Evolutionary conservation across 2,329 filamentous ascomycete genomes (phyloP), one percentile per base, ranked within the genome.

Genomic region (Fusarium irregulare): DNA sequence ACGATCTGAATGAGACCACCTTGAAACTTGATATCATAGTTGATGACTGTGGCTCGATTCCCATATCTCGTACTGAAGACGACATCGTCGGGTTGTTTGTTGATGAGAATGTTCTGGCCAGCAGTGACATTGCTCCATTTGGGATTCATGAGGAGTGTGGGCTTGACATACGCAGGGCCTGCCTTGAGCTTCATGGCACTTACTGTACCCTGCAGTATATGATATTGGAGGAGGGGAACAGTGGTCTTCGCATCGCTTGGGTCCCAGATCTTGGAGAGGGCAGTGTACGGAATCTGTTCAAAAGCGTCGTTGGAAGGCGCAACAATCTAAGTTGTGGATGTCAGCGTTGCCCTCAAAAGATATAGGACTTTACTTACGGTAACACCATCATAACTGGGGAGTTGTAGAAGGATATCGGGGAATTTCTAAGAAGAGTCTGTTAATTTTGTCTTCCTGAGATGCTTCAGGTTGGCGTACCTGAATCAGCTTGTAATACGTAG

Each of bases 281-380:
- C 80, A n/a, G 83, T 85, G 67, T 83, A 86, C 12, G 83, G 82
- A 53, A 89, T 86, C 55, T 83, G 81, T 20, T 84, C 80, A 78
- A 90, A 89, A 18, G 88, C 88, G 4, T 81, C 80, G 71, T 89
- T 87, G 63, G 81, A 85, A 11, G 89, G 89, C 0, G 85, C 88
- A 68, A 89, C 85, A 68, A 90, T 82, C 79, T 80, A 21, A 20
- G 18, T 37, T 10, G 12, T 20, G 16, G 16, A 10, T 12, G 40
- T 73, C n/a, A 57, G 53, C 25, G 18, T 37, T 20, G 7, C 40
- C 40, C 16, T 5, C n/a, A 9, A 6, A 44, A 18, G 25, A 11
- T 11, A 20, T 21, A 34, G 12, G 14, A 23, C 7, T 21, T 37
- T 30, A 76, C 81, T 65, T 73, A 84, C 82, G 4, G 84, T 85